phyloP scores from a whole-genome alignment of 2,329 filamentous ascomycete genomes.

The Neoascochyta sp. region DNA sequence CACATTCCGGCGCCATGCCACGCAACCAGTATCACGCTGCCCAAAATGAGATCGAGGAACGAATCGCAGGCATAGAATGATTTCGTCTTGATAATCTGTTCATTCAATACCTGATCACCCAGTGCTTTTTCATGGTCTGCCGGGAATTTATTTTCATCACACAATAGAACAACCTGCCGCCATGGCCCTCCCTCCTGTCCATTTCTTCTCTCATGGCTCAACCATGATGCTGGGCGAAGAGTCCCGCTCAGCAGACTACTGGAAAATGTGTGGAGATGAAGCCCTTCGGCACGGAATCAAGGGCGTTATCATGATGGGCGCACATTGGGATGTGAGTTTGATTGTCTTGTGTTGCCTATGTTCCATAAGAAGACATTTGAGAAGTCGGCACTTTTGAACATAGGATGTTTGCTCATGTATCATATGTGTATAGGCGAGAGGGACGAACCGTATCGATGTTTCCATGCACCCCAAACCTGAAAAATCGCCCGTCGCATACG shows the following conservation, averaged over 20 bases:
- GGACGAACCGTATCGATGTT: constrained; percentile 56
- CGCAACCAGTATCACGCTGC: too few relatives aligned
- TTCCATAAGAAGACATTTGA: too few relatives aligned
- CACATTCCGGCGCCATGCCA: constrained; percentile 11
- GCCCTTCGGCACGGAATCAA: constrained; percentile 58
- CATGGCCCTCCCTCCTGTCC: constrained; percentile 51
- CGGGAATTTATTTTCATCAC: too few relatives aligned
- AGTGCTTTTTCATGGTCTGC: too few relatives aligned
- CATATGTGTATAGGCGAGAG: too few relatives aligned
- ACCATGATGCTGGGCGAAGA: constrained; percentile 70
- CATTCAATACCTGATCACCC: too few relatives aligned
- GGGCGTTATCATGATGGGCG: constrained; percentile 65
- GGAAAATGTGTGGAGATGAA: constrained; percentile 62
- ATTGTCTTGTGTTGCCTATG: too few relatives aligned
- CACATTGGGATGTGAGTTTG: constrained; percentile 68
- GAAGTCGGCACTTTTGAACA: too few relatives aligned
- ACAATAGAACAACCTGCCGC: background rate
- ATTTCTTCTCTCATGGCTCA: constrained; percentile 68
- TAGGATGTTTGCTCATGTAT: too few relatives aligned
- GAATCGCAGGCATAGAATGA: too few relatives aligned
- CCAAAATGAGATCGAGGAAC: too few relatives aligned
- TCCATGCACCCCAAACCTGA: constrained; percentile 57
- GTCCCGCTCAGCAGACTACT: constrained; percentile 59
- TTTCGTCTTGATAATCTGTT: too few relatives aligned
- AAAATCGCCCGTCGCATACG: constrained; percentile 64